Conservation (phyloP, 768 basidiomycete genomes). For the Russula olivacea region DNA sequence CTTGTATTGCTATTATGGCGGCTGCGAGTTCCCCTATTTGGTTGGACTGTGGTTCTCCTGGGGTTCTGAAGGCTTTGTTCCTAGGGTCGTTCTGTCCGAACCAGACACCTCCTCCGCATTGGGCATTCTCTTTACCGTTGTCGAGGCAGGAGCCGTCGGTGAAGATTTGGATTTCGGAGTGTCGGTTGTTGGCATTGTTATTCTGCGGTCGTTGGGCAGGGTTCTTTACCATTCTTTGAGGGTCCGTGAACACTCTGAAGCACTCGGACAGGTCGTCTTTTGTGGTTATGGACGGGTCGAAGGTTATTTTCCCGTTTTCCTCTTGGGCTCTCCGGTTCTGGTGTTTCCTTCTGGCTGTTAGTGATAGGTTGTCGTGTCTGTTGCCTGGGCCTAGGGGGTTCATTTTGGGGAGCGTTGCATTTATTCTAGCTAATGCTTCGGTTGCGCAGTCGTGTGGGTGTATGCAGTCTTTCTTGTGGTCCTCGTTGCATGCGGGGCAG, state of each 20-base stretch:
- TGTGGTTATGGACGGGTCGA: background rate
- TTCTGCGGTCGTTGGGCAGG: background rate
- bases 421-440: background rate
- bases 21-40: background rate
- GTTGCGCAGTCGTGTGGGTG: background rate
- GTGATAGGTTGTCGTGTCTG: background rate
- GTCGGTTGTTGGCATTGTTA: fast-evolving
- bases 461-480: background rate
- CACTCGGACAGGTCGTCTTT: background rate
- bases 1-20: background rate
- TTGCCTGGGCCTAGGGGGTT: background rate
- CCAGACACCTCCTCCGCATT: background rate
- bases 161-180: background rate
- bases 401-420: background rate
- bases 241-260: background rate
- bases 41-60: background rate
- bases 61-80: background rate
- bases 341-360: background rate
- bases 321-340: background rate
- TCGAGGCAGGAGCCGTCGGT: background rate
- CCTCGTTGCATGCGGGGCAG: background rate
- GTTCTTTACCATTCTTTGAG: fast-evolving
- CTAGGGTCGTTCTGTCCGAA: background rate
- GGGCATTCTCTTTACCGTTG: background rate
- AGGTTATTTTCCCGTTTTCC: background rate